Base-by-base conservation (phyloP, 2,329 filamentous ascomycete genomes). In the Aspergillus puulaauensis region DNA sequence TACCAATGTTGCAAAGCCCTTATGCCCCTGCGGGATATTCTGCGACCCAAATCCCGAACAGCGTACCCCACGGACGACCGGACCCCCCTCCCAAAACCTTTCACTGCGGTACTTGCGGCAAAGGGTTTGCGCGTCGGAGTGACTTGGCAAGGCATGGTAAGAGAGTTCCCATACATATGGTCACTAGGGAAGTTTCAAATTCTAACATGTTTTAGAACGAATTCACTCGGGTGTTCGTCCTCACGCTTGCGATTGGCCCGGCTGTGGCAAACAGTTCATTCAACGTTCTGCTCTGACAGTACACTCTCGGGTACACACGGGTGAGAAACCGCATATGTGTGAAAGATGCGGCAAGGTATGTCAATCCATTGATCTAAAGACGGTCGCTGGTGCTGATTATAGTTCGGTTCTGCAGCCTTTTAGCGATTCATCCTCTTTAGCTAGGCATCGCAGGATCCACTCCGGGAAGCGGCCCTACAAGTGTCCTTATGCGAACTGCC, bases 311-410 rank as follows among this genome's bases (percentile, higher is more conserved):
- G 93, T 97, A 19, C 95, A 99, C 75, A 98, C 95, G 2, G 95
- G 95, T 64, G 95, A 98, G 79, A 99, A 99, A 78, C 95, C 95
- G 51, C 95, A 99, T 70, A 93, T 95, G 86, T 99, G 95, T 73
- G 95, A 97, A 77, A 87, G 90, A 62, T 98, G 95, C 74, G 91
- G 91, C 74, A 98, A 98, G 88, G 93, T 96, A 81, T 69, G 83
- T 64, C 44, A 21, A 43, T 12, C 11, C 3, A 15, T 4, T 8
- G 21, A 6, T 15, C n/a, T 12, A 31, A 6, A 27, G 15, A 15
- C 35, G 21, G 14, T 40, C 15, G 37, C 15, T 19, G 12, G 21
- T 39, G 27, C 44, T 56, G 57, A 59, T 54, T 52, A 11, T n/a
- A 6, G 1, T 41, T 17, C 41, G 27, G 52, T 35, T 24, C 35